Evolutionary conservation across 768 basidiomycete genomes (phyloP).

Genomic region (Lentinula boryana): DNA sequence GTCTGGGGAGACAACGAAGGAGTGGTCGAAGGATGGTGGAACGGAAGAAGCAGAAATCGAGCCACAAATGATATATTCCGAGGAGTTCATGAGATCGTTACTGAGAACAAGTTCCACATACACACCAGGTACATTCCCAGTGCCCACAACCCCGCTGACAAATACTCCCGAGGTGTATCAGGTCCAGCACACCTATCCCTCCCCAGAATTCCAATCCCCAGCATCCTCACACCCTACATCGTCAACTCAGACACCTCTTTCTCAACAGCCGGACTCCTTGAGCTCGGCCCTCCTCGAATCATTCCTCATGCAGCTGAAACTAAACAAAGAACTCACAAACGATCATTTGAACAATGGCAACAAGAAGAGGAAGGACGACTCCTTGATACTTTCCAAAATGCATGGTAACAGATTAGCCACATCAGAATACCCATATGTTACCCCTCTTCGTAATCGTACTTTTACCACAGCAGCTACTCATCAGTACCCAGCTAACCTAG

Average conservation of each 20-base stretch:
- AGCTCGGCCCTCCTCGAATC: not conserved
- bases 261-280: not conserved
- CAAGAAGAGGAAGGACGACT: not conserved
- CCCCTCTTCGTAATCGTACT: not conserved
- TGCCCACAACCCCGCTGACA: constrained; percentile 16
- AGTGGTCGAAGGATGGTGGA: constrained; percentile 30
- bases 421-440: not conserved
- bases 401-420: not conserved
- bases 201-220: constrained; percentile 11
- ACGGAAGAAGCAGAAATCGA: constrained; percentile 20
- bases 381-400: not conserved
- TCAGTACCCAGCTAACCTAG: too few species aligned
- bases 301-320: not conserved
- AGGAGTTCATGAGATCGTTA: constrained; percentile 13
- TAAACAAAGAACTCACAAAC: not conserved
- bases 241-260: not conserved
- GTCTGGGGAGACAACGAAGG: constrained; percentile 24
- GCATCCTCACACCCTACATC: not conserved
- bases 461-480: too few species aligned
- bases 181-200: not conserved
- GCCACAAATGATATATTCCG: constrained; percentile 22
- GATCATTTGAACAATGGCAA: not conserved
- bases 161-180: constrained; percentile 12
- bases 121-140: constrained; percentile 14
- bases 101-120: not conserved